Percentiles rank a stretch among this genome's conserved stretches.
Conservation (phyloP, 2,329 filamentous ascomycete species). For the Ophiostoma perfectum region DNA sequence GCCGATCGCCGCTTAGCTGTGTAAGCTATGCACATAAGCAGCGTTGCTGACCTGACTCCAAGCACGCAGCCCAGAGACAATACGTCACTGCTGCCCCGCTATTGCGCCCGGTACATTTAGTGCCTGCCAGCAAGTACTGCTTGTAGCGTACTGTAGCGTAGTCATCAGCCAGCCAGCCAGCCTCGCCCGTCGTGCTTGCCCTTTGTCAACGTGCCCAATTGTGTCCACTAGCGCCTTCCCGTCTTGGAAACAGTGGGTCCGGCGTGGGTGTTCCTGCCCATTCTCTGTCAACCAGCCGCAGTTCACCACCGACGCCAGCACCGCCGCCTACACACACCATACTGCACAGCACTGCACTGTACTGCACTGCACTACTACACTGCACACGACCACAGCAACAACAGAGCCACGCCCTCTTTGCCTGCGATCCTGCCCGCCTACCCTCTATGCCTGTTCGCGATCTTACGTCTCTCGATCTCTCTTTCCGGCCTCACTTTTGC, state of each 20-base stretch:
- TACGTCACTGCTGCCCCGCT: constrained; percentile 27
- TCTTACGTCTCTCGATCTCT: background rate
- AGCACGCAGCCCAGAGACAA: constrained; percentile 11
- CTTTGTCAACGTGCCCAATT: constrained; percentile 6
- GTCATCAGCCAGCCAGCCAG: constrained; percentile 16
- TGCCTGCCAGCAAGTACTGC: background rate
- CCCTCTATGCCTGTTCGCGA: no score
- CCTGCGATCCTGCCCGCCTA: background rate
- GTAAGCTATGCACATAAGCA: constrained; percentile 8
- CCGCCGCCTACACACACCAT: no score
- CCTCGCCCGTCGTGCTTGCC: constrained; percentile 17
- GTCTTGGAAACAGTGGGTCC: constrained; percentile 8
- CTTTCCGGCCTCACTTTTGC: background rate
- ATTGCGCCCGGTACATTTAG: background rate
- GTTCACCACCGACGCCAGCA: background rate
- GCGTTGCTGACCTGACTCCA: constrained; percentile 10
- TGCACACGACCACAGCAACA: background rate
- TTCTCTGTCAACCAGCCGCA: background rate
- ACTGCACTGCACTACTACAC: background rate
- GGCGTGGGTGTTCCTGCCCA: constrained; percentile 1
- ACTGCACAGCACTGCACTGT: background rate
- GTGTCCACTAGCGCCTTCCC: constrained; percentile 8
- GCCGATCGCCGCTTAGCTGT: background rate
- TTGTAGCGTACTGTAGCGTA: background rate
- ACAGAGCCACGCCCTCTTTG: background rate